Evolutionary conservation across 768 basidiomycete genomes (phyloP), one percentile per base, ranked within the genome.

Genomic region (Leccinum subtestaceum): DNA sequence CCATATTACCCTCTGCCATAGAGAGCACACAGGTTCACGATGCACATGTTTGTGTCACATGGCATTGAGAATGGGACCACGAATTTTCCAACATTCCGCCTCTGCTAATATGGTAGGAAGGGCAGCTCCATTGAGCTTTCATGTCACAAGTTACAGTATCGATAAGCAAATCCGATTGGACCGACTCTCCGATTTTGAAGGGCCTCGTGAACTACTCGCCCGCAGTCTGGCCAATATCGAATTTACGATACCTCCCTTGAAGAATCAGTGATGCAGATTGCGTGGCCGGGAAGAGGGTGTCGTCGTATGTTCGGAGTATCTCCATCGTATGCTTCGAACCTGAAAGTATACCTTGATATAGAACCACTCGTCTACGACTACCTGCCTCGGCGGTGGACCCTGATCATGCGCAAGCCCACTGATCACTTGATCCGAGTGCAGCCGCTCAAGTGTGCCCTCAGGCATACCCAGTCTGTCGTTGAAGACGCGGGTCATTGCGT

Each of bases 201-300:
- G 80, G 64, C 46, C 78, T 69, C 4, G 70, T 62, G 43, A 78
- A 78, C 80, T 79, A 81, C 12, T 75, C 74, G 4, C 58, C 63
- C 2, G 77, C 72, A 1, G 80, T 81, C 1, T 70, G 58, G 15
- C 70, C 72, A 1, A 73, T 75, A 21, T 74, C 60, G 52, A 70
- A 76, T 52, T 68, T 70, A 75, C 65, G 84, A 13, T 36, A 2
- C 86, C 84, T 3, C 84, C 85, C 25, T 83, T 86, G 66, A 87
- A 82, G 40, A 86, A 7, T 84, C 86, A 7, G 85, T 58, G 58
- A 85, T 86, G 70, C 85, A 85, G 38, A 86, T 76, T 11, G 83
- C 82, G 57, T 84, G 80, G 2, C 80, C 79, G 2, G 80, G 80
- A 48, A 86, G 67, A 2, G 84, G 84, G 80, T 76, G 50, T 4